A percentile compares a stretch with the other conserved stretches of the same genome.
Evolutionary conservation across 176 grass and related monocot genomes (phyloP).

Genomic region (Elymus sibiricus): DNA sequence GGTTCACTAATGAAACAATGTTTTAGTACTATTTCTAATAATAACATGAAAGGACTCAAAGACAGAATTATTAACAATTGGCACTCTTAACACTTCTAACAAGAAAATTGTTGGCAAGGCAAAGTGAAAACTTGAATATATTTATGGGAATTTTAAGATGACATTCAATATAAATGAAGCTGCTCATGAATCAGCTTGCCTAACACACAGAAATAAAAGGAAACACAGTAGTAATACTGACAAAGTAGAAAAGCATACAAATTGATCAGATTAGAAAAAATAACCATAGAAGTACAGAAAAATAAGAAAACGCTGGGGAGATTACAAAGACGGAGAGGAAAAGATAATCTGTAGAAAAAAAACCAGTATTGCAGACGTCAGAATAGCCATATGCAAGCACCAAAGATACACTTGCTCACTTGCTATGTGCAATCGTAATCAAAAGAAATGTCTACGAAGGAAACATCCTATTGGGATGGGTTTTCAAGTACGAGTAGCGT

Average conservation of each 20-base stretch:
- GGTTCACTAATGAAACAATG: not conserved
- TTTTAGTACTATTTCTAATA: too few species aligned
- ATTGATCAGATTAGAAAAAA: not conserved
- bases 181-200: not conserved
- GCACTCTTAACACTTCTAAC: too few species aligned
- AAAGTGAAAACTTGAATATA: not conserved
- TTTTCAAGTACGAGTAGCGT: constrained; percentile 13
- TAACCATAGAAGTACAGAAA: not conserved
- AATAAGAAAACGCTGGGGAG: not conserved
- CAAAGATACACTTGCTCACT: not conserved
- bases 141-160: not conserved
- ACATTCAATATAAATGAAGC: not conserved
- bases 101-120: too few species aligned
- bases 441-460: not conserved
- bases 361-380: not conserved
- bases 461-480: not conserved
- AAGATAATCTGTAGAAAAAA: not conserved
- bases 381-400: not conserved
- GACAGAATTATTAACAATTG: too few species aligned
- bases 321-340: not conserved
- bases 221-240: not conserved
- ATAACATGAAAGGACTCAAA: too few species aligned
- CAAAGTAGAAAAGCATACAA: not conserved
- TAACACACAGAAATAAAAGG: not conserved
- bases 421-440: not conserved